phyloP scores from a whole-genome alignment of 2,329 filamentous ascomycete genomes.

The Xylariaceae sp. region DNA sequence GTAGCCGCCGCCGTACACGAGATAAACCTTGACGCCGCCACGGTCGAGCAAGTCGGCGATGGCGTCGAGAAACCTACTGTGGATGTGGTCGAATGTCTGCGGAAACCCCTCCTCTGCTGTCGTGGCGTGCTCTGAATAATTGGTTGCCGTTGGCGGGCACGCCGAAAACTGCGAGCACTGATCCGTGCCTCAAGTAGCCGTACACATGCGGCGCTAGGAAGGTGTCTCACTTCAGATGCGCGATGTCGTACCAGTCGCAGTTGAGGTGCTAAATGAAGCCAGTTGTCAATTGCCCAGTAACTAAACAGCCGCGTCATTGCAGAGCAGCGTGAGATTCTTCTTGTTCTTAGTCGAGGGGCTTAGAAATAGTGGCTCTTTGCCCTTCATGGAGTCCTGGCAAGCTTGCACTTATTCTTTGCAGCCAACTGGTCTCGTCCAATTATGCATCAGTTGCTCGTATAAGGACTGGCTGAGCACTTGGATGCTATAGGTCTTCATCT shows the following conservation, averaged over 20 bases:
- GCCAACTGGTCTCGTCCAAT: constrained; percentile 40
- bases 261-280: constrained; percentile 29
- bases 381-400: constrained; percentile 52
- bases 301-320: constrained; percentile 49
- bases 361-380: constrained; percentile 53
- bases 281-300: constrained; percentile 45
- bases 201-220: constrained; percentile 55
- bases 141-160: constrained; percentile 62
- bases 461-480: constrained; percentile 1
- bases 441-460: constrained; percentile 13
- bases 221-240: constrained; percentile 53
- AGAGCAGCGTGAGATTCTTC: constrained; percentile 48
- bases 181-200: constrained; percentile 58
- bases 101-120: constrained; percentile 46
- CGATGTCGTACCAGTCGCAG: constrained; percentile 62
- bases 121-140: constrained; percentile 53
- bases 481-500: constrained; percentile 33
- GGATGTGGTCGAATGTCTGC: constrained; percentile 42
- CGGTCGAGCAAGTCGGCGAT: constrained; percentile 54
- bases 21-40: constrained; percentile 57
- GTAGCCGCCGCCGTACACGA: constrained; percentile 63
- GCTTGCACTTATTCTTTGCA: constrained; percentile 56
- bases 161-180: constrained; percentile 59
- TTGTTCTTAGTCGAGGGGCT: constrained; percentile 39
- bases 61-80: constrained; percentile 45